phyloP scores from a whole-genome alignment of 129 eudicot genomes.

The Oenanthe sinensis region DNA sequence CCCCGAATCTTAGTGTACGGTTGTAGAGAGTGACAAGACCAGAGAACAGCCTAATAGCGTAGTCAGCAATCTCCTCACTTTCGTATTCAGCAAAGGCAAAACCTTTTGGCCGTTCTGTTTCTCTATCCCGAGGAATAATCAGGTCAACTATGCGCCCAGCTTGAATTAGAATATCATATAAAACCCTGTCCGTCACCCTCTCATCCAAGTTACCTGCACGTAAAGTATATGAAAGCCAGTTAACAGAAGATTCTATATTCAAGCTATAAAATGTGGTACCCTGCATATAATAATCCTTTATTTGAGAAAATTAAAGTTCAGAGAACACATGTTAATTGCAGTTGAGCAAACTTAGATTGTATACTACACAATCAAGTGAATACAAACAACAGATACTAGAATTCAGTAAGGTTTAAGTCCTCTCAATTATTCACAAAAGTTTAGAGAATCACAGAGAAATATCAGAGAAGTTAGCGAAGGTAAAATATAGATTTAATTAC shows the following conservation, averaged over 20 bases:
- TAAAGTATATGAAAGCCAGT: neutral
- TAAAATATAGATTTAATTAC: neutral
- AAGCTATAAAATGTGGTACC: neutral
- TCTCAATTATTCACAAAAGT: neutral
- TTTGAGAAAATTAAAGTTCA: no score
- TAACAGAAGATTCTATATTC: neutral
- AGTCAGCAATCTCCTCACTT: constrained; percentile 1
- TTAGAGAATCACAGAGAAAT: no score
- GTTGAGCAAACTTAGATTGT: neutral
- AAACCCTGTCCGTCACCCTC: neutral
- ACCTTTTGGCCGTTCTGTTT: neutral
- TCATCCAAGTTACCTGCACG: constrained; percentile 1
- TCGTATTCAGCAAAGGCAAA: constrained; percentile 7
- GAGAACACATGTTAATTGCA: neutral
- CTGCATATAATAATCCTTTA: neutral
- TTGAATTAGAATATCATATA: constrained; percentile 7
- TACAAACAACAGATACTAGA: neutral
- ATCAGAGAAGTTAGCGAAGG: no score
- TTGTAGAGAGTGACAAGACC: constrained; percentile 8
- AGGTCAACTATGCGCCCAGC: neutral
- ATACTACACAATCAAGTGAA: neutral
- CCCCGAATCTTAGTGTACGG: neutral
- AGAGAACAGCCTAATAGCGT: neutral
- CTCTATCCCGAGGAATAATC: neutral
- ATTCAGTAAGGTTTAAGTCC: neutral